Evolutionary conservation across 129 eudicot species (phyloP).

Genomic region (Arctium lappa): DNA sequence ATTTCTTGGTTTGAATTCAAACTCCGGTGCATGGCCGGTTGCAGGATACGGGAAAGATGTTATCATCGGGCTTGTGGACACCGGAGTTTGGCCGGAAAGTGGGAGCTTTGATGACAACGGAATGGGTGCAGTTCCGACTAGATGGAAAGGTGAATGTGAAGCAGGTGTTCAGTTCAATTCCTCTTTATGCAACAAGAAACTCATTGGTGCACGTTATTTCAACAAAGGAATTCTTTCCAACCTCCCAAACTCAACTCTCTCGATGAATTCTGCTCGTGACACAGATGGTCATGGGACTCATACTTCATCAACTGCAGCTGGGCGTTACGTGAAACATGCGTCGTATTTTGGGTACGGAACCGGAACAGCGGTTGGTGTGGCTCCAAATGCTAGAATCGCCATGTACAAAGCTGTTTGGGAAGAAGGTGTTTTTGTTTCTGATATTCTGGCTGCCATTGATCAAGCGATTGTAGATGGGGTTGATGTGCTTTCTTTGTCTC

Average conservation of each 20-base stretch:
- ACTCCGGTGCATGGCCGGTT: conserved; percentile 61
- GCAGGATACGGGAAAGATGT: conserved; percentile 52
- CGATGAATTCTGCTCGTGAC: conserved; percentile 71
- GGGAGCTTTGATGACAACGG: conserved; percentile 58
- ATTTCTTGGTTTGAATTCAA: conserved; percentile 60
- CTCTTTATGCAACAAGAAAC: conserved; percentile 68
- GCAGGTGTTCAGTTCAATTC: conserved; percentile 53
- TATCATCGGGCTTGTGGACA: conserved; percentile 73
- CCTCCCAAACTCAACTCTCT: conserved; percentile 39
- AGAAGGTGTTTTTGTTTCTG: conserved; percentile 51
- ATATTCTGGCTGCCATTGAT: conserved; percentile 76
- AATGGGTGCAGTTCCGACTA: conserved; percentile 48
- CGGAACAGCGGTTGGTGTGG: conserved; percentile 59
- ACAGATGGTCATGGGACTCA: conserved; percentile 83
- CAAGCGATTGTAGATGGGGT: conserved; percentile 73
- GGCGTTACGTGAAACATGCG: conserved; percentile 44
- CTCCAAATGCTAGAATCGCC: conserved; percentile 71
- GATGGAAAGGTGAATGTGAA: conserved; percentile 80
- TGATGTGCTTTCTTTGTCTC: conserved; percentile 61
- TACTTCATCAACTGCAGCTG: conserved; percentile 84
- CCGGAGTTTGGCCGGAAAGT: conserved; percentile 85
- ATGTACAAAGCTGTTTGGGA: conserved; percentile 75
- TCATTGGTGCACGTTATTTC: conserved; percentile 74
- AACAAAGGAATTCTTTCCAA: conserved; percentile 59
- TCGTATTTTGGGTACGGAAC: conserved; percentile 67